phyloP scores from a whole-genome alignment of 192 early-diverging fungal genomes.

The Backusella luteola region DNA sequence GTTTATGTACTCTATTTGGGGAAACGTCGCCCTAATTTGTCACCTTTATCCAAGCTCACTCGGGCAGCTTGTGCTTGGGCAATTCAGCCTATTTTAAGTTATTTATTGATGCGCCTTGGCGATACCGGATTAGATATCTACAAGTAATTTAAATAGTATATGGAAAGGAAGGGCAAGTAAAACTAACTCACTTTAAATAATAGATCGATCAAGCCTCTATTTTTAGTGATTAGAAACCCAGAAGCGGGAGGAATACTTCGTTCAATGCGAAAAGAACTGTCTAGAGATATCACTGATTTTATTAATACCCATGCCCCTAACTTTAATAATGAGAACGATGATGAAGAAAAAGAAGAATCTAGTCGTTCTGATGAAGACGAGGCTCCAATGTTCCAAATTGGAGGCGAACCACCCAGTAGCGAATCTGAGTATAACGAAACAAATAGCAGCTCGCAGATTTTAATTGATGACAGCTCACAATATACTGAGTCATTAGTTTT shows the following conservation, averaged over 20 bases:
- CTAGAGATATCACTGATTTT: conserved; percentile 69
- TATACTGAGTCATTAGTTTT: not conserved
- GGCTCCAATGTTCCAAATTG: not conserved
- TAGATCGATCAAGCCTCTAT: conserved; percentile 81
- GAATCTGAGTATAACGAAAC: not conserved
- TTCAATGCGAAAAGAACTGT: conserved; percentile 65
- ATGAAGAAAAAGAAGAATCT: not conserved
- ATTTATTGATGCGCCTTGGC: conserved; percentile 67
- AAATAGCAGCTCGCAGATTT: not conserved
- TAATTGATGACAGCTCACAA: not conserved
- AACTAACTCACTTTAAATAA: not conserved
- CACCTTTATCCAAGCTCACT: conserved; percentile 31
- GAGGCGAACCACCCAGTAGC: not conserved
- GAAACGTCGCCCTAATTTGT: conserved; percentile 21
- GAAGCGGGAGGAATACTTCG: conserved; percentile 43
- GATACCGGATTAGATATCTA: conserved; percentile 74
- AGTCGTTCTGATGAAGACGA: not conserved
- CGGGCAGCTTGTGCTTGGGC: conserved; percentile 31
- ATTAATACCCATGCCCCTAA: conserved; percentile 77
- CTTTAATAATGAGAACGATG: conserved; percentile 25
- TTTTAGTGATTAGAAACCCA: conserved; percentile 64
- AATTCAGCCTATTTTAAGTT: conserved; percentile 63
- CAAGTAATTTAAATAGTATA: conserved; percentile 38
- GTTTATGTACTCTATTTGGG: conserved; percentile 50
- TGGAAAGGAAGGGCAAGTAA: not conserved